Conservation (phyloP, 2,329 filamentous ascomycete species). For the Talaromyces sp. region DNA sequence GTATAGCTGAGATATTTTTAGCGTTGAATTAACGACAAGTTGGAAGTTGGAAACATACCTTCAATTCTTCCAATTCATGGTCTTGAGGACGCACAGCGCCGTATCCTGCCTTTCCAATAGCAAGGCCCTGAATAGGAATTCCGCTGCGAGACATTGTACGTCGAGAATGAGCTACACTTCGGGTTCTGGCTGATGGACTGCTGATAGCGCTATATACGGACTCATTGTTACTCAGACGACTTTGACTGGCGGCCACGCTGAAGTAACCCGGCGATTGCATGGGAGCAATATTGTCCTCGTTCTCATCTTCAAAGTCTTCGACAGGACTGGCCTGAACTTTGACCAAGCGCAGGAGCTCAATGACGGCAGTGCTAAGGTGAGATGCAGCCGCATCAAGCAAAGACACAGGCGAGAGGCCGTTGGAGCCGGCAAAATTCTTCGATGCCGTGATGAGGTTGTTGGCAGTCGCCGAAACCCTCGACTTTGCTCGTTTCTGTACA, state of each 20-base stretch:
- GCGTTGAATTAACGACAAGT: background rate
- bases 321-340: constrained; percentile 76
- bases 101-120: constrained; percentile 36
- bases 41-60: constrained; percentile 42
- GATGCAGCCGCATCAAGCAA: constrained; percentile 89
- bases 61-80: constrained; percentile 57
- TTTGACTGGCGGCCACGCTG: constrained; percentile 50
- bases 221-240: constrained; percentile 59
- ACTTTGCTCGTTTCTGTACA: constrained; percentile 67
- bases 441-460: constrained; percentile 94
- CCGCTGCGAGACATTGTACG: constrained; percentile 29
- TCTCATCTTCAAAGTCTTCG: constrained; percentile 73
- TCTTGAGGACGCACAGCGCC: constrained; percentile 39
- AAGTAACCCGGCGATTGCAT: constrained; percentile 68
- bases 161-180: constrained; percentile 32
- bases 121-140: constrained; percentile 29
- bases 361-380: constrained; percentile 77
- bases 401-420: constrained; percentile 86
- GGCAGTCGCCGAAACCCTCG: constrained; percentile 82
- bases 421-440: constrained; percentile 81
- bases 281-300: constrained; percentile 61
- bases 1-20: constrained; percentile 55
- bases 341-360: constrained; percentile 77
- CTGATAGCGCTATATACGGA: constrained; percentile 72
- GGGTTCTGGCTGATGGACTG: constrained; percentile 52